Evolutionary conservation across 441 rosid species (phyloP), one percentile per base, ranked within the genome.

Genomic region (Raphanus hybrid): DNA sequence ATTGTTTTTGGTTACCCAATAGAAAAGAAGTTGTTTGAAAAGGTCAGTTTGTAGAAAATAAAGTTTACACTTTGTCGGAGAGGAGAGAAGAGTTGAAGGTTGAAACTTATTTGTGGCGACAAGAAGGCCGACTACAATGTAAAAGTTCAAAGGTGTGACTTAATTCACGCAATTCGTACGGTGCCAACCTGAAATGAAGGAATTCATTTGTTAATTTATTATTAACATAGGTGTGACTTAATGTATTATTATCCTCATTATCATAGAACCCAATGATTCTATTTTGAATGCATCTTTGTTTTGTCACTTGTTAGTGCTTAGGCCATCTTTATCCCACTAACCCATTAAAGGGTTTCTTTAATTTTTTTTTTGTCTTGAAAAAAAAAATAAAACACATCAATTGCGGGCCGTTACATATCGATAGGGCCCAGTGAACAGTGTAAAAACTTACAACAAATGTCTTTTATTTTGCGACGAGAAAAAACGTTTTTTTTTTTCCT

Each of bases 81-180:
- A 43, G 20, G 12, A 60, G 27, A 59, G 75, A 71, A 5, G 26
- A 27, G 67, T 26, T 20, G 41, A 61, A 29, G 65, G 66, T 52
- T 50, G 43, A 27, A 61, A 52, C 71, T 68, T 61, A 45, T 48
- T 62, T 72, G 61, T 18, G 62, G 48, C 48, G n/a, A 72, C 61
- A 72, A 61, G 57, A 45, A 27, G 34, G 61, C 66, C 45, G 66
- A 34, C 66, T 16, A 62, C n/a, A 32, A 14, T 32, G 66, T 62
- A 62, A 32, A 32, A 61, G 39, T 61, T 61, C 39, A 29, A 8
- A 61, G 20, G 65, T 48, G 3, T 45, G 75, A 72, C 75, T 34
- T 29, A 73, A 48, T 50, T 50, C 76, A 50, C 76, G n/a, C 26
- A 14, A 63, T 62, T 63, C 55, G 23, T 63, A 62, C 3, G 52